Evolutionary conservation across 1,139 yeast genomes (phyloP), one percentile per base, ranked within the genome.

Genomic region (Yamadazyma blattariae): DNA sequence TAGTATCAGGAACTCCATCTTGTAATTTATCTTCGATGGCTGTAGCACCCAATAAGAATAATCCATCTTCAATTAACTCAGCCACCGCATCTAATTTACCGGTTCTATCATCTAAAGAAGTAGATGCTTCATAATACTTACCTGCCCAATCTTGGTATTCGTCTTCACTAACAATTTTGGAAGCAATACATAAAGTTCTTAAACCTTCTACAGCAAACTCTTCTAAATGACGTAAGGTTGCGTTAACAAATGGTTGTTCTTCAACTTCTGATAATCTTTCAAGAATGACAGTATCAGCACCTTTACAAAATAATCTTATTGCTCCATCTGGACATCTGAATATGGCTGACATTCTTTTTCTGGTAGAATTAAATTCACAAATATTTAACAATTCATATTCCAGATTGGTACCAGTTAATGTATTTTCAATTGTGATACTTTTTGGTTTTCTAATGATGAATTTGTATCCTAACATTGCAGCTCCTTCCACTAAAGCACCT

Each of bases 1-100:
- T 94, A 1, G 98, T 89, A 48, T 94, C 98, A 2, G 98, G 97
- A 11, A 94, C 99, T 25, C 97, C 98, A 41, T 92, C 98, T 63
- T 94, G 99, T 36, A 94, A 70, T 54, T 92, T 90, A 57, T 94
- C 99, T 57, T 94, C 99, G 56, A 94, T 92, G 2, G 98, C 99
- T 29, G 98, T 94, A 2, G 97, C 98, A 22, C 99, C 99, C 16
- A 92, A 66, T 35, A 94, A 67, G 44, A 82, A 82, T 51, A 94
- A 64, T 41, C 84, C 84, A 27, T 68, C 73, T 57, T 94, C 99
- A 46, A 94, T 89, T 38, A 80, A 51, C 51, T 92, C 96, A 1
- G 76, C 75, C 2, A 64, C 71, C 11, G 53, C 83, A 53, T 90
- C 97, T 38, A 94, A 67, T 51, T 80, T 81, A 18, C 79, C 81